Percentiles rank a stretch among this genome's conserved stretches.
These are phyloP conservation scores for Toxoplasma gondii DNA, from an alignment of 169 alveolate species.

Conservation along the genomic window DNA sequence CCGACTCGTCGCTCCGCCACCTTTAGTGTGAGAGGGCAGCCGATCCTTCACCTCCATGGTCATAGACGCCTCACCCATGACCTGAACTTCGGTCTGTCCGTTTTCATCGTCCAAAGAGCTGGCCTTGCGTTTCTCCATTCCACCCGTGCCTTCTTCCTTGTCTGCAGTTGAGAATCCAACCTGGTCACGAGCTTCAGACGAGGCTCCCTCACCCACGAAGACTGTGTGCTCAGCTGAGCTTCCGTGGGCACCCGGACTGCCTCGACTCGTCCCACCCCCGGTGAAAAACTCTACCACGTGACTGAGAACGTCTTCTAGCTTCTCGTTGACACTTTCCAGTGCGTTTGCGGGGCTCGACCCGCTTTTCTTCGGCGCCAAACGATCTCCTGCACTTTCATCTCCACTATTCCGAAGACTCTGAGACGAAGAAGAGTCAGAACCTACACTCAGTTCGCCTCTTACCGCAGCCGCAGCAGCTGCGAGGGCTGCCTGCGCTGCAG, in stretches of 20 bases:
- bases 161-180: background rate
- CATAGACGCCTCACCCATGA: background rate
- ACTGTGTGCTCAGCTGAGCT: background rate
- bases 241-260: background rate
- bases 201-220: background rate
- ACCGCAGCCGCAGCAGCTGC: slow-evolving; percentile 8
- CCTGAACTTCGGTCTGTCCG: background rate
- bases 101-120: background rate
- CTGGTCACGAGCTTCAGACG: background rate
- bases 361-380: background rate
- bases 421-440: background rate
- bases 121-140: background rate
- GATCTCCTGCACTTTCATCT: background rate
- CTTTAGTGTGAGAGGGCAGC: too few species aligned
- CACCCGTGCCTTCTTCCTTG: background rate
- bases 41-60: background rate
- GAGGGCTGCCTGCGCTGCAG: slow-evolving; percentile 24
- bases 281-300: background rate
- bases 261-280: background rate
- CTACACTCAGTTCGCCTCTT: background rate
- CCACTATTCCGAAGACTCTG: background rate
- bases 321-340: background rate
- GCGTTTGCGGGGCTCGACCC: background rate
- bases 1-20: background rate
- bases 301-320: background rate